Conservation (phyloP, 352 stramenopile genomes). For the Pythium brassicae region DNA sequence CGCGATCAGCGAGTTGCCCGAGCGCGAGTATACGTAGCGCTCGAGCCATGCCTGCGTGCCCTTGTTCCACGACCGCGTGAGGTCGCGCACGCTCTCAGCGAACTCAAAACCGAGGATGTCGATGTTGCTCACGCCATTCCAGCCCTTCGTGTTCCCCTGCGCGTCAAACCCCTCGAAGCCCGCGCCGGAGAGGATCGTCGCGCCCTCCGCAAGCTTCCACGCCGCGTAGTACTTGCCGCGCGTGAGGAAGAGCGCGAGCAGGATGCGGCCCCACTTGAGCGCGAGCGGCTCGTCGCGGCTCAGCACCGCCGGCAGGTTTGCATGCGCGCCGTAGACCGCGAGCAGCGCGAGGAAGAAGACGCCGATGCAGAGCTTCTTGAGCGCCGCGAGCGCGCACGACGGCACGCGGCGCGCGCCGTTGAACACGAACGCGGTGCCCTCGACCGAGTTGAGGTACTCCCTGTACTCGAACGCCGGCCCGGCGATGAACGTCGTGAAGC, state of each 20-base stretch:
- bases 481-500: slow-evolving; percentile 94
- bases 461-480: slow-evolving; percentile 94
- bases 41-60: slow-evolving; percentile 95
- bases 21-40: slow-evolving; percentile 97
- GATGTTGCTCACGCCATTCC: slow-evolving; percentile 94
- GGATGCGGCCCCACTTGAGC: slow-evolving; percentile 72
- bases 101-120: slow-evolving; percentile 96
- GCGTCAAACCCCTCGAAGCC: slow-evolving; percentile 94
- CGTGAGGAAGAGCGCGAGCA: slow-evolving; percentile 86
- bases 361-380: slow-evolving; percentile 53
- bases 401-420: slow-evolving; percentile 25
- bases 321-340: slow-evolving; percentile 36
- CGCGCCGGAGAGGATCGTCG: slow-evolving; percentile 69
- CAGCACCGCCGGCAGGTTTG: slow-evolving; percentile 31
- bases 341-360: slow-evolving; percentile 50
- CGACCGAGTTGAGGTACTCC: slow-evolving; percentile 86
- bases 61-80: slow-evolving; percentile 95
- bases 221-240: slow-evolving; percentile 96
- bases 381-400: slow-evolving; percentile 27
- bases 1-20: slow-evolving; percentile 87
- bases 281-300: slow-evolving; percentile 58
- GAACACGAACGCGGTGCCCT: slow-evolving; percentile 40
- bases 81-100: slow-evolving; percentile 83
- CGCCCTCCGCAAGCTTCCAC: slow-evolving; percentile 89
- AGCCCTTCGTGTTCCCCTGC: slow-evolving; percentile 83